Evolutionary conservation across 805 yeast species (phyloP).

Genomic region (Kodamaea kaohsiungensis): DNA sequence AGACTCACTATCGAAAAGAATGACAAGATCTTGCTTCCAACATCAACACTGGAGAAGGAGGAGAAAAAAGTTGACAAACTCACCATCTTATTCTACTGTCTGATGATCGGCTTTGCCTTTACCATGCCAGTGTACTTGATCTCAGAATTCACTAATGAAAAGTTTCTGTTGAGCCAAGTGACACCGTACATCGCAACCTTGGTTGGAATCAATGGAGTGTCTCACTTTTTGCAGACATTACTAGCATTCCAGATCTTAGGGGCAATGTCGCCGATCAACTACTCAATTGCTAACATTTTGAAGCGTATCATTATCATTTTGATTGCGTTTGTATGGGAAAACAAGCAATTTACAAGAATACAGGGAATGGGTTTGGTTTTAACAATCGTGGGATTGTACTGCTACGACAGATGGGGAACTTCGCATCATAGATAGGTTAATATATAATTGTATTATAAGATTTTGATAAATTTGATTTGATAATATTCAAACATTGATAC

Average conservation of each 20-base stretch:
- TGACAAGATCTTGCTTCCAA: slow-evolving; percentile 22
- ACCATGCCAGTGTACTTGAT: slow-evolving; percentile 68
- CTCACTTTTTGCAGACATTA: slow-evolving; percentile 73
- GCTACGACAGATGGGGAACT: slow-evolving; percentile 44
- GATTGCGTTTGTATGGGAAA: slow-evolving; percentile 66
- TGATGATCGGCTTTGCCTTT: slow-evolving; percentile 63
- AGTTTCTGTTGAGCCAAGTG: slow-evolving; percentile 33
- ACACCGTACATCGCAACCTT: slow-evolving; percentile 32
- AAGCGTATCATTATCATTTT: slow-evolving; percentile 72
- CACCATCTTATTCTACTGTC: slow-evolving; percentile 71
- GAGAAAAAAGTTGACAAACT: slow-evolving; percentile 61
- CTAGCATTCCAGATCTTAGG: slow-evolving; percentile 78
- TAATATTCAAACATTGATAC: not conserved
- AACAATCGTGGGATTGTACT: slow-evolving; percentile 42
- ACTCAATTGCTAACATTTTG: slow-evolving; percentile 75
- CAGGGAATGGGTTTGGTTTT: slow-evolving; percentile 38
- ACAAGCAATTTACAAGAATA: slow-evolving; percentile 31
- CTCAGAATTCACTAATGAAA: slow-evolving; percentile 45
- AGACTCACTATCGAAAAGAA: slow-evolving; percentile 52
- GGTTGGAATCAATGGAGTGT: slow-evolving; percentile 60
- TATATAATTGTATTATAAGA: not conserved
- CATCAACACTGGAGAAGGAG: slow-evolving; percentile 19
- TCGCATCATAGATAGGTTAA: slow-evolving; percentile 6
- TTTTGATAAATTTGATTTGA: no score
- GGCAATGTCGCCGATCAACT: slow-evolving; percentile 69